Conservation (phyloP, 768 basidiomycete genomes). For the Rhodocollybia butyracea region DNA sequence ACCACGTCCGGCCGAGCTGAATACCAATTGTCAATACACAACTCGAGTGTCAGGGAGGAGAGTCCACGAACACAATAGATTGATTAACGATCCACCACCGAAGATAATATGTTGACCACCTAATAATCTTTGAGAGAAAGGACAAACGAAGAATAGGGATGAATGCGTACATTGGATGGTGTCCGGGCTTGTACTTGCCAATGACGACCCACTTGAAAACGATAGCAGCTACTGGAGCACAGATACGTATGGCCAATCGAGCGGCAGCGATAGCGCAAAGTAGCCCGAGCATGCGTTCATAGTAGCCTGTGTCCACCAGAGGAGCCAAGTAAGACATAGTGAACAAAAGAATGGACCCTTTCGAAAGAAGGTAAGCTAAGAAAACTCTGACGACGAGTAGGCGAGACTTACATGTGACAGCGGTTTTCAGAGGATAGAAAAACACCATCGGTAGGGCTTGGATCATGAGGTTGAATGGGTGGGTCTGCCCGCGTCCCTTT, state of each 20-base stretch:
- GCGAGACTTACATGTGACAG: conserved; percentile 33
- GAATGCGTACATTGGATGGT: conserved; percentile 28
- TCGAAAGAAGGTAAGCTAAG: neutral
- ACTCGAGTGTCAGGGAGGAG: neutral
- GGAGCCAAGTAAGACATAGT: conserved; percentile 32
- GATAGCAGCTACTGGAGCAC: conserved; percentile 37
- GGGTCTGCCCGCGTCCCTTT: conserved; percentile 26
- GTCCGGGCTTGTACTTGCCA: conserved; percentile 36
- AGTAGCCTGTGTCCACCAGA: conserved; percentile 25
- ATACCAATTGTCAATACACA: neutral
- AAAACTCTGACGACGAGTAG: neutral
- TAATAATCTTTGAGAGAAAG: conserved; percentile 6
- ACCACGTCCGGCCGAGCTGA: conserved; percentile 36
- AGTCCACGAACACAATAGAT: conserved; percentile 22
- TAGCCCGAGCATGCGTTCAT: conserved; percentile 32
- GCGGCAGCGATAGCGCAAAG: conserved; percentile 31
- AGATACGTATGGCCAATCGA: conserved; percentile 28
- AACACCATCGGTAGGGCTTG: conserved; percentile 40
- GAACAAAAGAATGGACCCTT: conserved; percentile 40
- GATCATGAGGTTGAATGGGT: conserved; percentile 36
- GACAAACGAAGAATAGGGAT: neutral
- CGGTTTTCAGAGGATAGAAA: conserved; percentile 43
- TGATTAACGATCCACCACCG: conserved; percentile 45
- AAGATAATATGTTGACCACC: conserved; percentile 39
- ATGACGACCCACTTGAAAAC: conserved; percentile 46